Percentiles rank a stretch among this genome's conserved stretches.
These are phyloP conservation scores for Solanum ossicruentum DNA, from an alignment of 257 asterid species.

Conservation along the genomic window DNA sequence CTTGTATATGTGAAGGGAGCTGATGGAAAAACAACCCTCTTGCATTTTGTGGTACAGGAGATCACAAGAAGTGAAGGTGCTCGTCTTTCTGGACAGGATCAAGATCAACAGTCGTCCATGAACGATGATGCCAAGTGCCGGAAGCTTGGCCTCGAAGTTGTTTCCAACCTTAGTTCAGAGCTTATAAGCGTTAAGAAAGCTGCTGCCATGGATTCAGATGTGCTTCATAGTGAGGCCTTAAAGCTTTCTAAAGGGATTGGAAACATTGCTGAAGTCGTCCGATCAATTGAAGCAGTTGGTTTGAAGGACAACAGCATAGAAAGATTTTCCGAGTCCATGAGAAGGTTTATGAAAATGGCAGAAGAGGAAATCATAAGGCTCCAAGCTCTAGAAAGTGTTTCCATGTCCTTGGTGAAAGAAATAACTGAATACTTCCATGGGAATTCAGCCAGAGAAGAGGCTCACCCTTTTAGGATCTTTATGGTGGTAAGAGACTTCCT, in stretches of 20 bases:
- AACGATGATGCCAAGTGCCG: conserved; percentile 56
- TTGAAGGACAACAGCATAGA: conserved; percentile 13
- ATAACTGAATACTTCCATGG: conserved; percentile 96
- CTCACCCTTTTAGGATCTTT: conserved; percentile 89
- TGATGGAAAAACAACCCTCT: conserved; percentile 89
- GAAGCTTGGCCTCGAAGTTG: conserved; percentile 77
- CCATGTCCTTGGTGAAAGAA: conserved; percentile 76
- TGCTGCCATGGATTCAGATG: conserved; percentile 92
- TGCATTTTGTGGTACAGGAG: conserved; percentile 94
- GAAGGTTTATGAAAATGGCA: conserved; percentile 37
- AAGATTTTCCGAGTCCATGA: conserved; percentile 39
- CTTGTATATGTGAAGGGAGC: conserved; percentile 90
- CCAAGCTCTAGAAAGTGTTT: conserved; percentile 79
- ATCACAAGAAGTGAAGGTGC: conserved; percentile 75
- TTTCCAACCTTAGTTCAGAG: conserved; percentile 59
- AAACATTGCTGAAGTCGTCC: conserved; percentile 36
- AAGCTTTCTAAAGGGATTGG: conserved; percentile 63
- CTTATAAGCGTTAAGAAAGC: conserved; percentile 81
- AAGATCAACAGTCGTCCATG: conserved; percentile 20
- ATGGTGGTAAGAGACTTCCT: conserved; percentile 88
- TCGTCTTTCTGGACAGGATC: conserved; percentile 38
- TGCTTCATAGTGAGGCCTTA: conserved; percentile 54
- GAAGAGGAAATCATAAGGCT: conserved; percentile 76
- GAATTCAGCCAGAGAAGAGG: conserved; percentile 79
- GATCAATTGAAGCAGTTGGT: conserved; percentile 15